Conservation (phyloP, 2,329 filamentous ascomycete species). For the Talaromyces marneffei region DNA sequence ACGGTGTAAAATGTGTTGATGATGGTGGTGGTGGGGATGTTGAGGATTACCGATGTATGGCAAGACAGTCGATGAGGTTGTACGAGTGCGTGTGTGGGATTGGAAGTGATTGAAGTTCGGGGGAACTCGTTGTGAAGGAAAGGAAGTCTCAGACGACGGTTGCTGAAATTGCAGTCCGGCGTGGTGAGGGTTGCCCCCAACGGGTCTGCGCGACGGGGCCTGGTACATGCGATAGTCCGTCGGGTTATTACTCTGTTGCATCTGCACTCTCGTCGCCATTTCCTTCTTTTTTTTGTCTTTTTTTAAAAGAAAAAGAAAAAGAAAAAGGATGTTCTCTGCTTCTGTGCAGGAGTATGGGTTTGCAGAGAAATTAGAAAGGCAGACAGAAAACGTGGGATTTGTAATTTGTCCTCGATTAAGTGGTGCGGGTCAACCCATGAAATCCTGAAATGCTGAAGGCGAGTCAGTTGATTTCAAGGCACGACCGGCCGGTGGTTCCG, state of each 20-base stretch:
- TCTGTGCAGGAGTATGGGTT: neutral
- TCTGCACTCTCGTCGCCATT: slow-evolving; percentile 22
- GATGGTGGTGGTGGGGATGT: slow-evolving; percentile 7
- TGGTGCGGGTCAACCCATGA: neutral
- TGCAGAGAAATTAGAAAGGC: too few species aligned
- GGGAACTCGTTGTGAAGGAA: slow-evolving; percentile 7
- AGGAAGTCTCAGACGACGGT: slow-evolving; percentile 10
- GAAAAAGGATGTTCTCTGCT: too few species aligned
- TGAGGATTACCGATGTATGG: slow-evolving; percentile 3
- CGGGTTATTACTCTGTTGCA: slow-evolving; percentile 26
- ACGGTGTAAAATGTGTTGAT: slow-evolving; percentile 21
- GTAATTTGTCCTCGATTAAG: neutral
- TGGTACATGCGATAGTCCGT: slow-evolving; percentile 34
- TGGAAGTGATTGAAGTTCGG: slow-evolving; percentile 2
- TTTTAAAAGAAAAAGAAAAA: too few species aligned
- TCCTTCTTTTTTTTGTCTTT: neutral
- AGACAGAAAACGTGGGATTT: neutral
- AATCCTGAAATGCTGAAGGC: neutral
- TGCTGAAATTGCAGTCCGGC: slow-evolving; percentile 16
- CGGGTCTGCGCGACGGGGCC: slow-evolving; percentile 14
- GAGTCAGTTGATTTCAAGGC: slow-evolving; percentile 1
- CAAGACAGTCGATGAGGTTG: neutral
- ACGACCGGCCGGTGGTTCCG: slow-evolving; percentile 1
- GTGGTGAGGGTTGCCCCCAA: slow-evolving; percentile 13
- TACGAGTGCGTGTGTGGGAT: neutral